Evolutionary conservation across 495 filamentous ascomycete genomes (phyloP).

Genomic region (Trypethelium eluteriae): DNA sequence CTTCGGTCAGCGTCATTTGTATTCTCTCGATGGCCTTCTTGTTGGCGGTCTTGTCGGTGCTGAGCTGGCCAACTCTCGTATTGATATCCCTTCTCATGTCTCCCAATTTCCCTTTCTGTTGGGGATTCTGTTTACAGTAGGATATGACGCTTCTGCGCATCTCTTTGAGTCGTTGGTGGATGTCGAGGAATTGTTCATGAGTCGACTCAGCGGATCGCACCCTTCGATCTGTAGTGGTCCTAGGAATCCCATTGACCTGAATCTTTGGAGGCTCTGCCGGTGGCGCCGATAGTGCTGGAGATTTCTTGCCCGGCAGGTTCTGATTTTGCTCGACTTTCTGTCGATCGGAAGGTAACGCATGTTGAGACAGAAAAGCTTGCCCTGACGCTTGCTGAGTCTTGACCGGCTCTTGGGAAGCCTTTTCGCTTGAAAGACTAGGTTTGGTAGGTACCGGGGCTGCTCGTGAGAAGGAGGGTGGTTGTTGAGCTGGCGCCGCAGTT

Average conservation of each 20-base stretch:
- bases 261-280: not conserved
- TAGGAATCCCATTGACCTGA: not conserved
- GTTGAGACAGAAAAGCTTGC: too few relatives aligned
- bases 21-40: constrained; percentile 46
- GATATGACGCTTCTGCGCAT: constrained; percentile 50
- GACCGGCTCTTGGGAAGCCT: too few relatives aligned
- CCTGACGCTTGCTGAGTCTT: too few relatives aligned
- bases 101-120: constrained; percentile 59
- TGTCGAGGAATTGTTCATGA: constrained; percentile 56
- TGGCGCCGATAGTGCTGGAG: not conserved
- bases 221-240: not conserved
- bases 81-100: constrained; percentile 66
- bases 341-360: too few relatives aligned
- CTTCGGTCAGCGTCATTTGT: constrained; percentile 40
- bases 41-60: constrained; percentile 55
- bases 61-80: constrained; percentile 67
- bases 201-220: constrained; percentile 25
- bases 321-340: too few relatives aligned
- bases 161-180: constrained; percentile 67
- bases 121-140: constrained; percentile 44
- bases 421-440: too few relatives aligned
- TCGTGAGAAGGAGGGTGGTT: too few relatives aligned
- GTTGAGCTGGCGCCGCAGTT: not conserved
- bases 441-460: too few relatives aligned
- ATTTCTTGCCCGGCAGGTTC: too few relatives aligned